A percentile compares a stretch with the other conserved stretches of the same genome.
Conservation (phyloP, 352 stramenopile genomes). For the Phytophthora fragariaefolia region DNA sequence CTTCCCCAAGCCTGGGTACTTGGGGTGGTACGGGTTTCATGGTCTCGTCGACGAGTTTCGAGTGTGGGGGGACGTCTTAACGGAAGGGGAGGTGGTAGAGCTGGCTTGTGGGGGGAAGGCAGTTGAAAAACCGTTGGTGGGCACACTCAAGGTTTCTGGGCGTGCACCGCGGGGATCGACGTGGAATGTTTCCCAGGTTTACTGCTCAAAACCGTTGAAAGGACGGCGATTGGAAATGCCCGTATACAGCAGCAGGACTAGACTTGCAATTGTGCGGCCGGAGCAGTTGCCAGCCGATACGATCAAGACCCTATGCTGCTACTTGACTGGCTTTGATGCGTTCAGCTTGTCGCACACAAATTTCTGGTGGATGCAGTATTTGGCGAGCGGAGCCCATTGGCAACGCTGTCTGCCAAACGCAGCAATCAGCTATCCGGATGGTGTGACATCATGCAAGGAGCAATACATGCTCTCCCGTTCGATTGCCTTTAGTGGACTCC, state of each 20-base stretch:
- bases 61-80: conserved; percentile 34
- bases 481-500: conserved; percentile 17
- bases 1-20: conserved; percentile 7
- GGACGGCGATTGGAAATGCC: neutral
- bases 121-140: neutral
- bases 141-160: conserved; percentile 7
- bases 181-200: conserved; percentile 25
- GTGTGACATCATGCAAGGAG: conserved; percentile 10
- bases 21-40: conserved; percentile 44
- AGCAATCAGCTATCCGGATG: neutral
- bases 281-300: conserved; percentile 32
- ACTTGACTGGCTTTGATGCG: conserved; percentile 39
- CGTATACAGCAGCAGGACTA: conserved; percentile 1
- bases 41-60: conserved; percentile 47
- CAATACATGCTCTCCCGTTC: conserved; percentile 23
- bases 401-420: neutral
- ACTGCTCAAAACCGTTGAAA: conserved; percentile 11
- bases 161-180: conserved; percentile 2
- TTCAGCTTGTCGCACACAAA: conserved; percentile 37
- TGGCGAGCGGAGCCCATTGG: conserved; percentile 5
- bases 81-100: conserved; percentile 6
- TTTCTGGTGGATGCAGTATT: conserved; percentile 20
- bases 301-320: conserved; percentile 26
- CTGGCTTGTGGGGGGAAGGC: conserved; percentile 11
- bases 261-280: conserved; percentile 18